Percentiles rank a stretch among this genome's conserved stretches.
These are phyloP conservation scores for Xylariaceae sp. DNA, from an alignment of 2,329 filamentous ascomycete genomes.

Conservation along the genomic window DNA sequence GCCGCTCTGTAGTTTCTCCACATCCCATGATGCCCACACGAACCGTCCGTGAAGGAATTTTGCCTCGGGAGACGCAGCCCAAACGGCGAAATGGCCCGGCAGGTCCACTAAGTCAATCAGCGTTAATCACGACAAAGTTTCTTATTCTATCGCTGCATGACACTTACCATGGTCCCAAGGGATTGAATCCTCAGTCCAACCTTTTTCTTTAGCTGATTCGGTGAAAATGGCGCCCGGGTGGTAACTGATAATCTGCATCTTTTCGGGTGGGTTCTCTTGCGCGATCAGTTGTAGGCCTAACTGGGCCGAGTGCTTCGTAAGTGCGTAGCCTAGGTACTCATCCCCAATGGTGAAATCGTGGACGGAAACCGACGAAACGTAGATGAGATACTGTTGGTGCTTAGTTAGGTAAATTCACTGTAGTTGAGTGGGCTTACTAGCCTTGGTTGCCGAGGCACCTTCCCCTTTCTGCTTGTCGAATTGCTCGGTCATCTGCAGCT, in stretches of 20 bases:
- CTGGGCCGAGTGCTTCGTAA: constrained; percentile 49
- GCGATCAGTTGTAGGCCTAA: constrained; percentile 48
- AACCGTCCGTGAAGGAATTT: constrained; percentile 48
- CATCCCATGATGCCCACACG: constrained; percentile 49
- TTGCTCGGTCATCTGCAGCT: constrained; percentile 41
- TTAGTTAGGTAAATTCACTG: constrained; percentile 5
- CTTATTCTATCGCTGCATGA: too few species aligned
- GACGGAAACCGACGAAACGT: constrained; percentile 40
- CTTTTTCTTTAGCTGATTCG: constrained; percentile 33
- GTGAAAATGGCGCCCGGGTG: constrained; percentile 50
- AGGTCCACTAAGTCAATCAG: constrained; percentile 31
- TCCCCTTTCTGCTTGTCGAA: constrained; percentile 47
- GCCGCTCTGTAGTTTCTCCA: constrained; percentile 45
- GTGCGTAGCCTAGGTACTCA: constrained; percentile 41
- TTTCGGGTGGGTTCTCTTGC: constrained; percentile 40
- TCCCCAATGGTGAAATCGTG: constrained; percentile 38
- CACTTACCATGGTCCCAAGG: constrained; percentile 43
- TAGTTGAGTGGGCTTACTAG: too few species aligned
- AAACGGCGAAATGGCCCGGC: constrained; percentile 46
- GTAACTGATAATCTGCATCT: constrained; percentile 49
- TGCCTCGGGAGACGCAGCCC: constrained; percentile 48
- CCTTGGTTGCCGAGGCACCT: too few species aligned
- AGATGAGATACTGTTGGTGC: constrained; percentile 41
- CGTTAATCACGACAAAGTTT: too few species aligned
- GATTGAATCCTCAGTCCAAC: constrained; percentile 33